Evolutionary conservation across 352 stramenopile species (phyloP).

Genomic region (Blastocystis sp.): DNA sequence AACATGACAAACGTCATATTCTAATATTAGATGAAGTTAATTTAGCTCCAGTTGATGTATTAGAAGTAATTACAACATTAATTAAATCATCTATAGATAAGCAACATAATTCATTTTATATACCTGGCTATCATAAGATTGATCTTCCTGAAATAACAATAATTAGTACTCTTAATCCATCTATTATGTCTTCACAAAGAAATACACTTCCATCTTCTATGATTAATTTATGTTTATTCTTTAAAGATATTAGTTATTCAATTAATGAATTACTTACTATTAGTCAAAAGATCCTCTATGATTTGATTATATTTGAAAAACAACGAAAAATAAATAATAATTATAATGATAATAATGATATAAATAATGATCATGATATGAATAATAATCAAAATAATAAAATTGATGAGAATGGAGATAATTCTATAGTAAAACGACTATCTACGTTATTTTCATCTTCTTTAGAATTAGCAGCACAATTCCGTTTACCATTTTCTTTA

Average conservation of each 20-base stretch:
- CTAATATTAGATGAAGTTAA: slow-evolving; percentile 16
- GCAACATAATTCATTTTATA: slow-evolving; percentile 3
- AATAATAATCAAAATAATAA: too few species aligned
- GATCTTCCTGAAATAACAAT: neutral
- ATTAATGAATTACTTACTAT: slow-evolving; percentile 7
- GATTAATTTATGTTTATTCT: slow-evolving; percentile 3
- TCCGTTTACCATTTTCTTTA: too few species aligned
- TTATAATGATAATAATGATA: neutral
- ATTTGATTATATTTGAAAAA: too few species aligned
- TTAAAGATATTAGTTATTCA: neutral
- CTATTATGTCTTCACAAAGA: slow-evolving; percentile 15
- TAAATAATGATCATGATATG: too few species aligned
- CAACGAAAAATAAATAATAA: too few species aligned
- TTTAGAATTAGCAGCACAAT: too few species aligned
- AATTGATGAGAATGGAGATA: too few species aligned
- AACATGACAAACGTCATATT: neutral
- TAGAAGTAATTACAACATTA: slow-evolving; percentile 4
- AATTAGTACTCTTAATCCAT: slow-evolving; percentile 17
- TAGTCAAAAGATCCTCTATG: neutral
- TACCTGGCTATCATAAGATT: slow-evolving; percentile 7
- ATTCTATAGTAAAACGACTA: too few species aligned
- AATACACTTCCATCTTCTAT: slow-evolving; percentile 4
- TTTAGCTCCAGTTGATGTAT: slow-evolving; percentile 20
- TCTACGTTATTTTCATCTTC: too few species aligned
- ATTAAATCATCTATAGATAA: neutral